Base-by-base conservation (phyloP, 441 rosid species). In the Erodium moschatum region DNA sequence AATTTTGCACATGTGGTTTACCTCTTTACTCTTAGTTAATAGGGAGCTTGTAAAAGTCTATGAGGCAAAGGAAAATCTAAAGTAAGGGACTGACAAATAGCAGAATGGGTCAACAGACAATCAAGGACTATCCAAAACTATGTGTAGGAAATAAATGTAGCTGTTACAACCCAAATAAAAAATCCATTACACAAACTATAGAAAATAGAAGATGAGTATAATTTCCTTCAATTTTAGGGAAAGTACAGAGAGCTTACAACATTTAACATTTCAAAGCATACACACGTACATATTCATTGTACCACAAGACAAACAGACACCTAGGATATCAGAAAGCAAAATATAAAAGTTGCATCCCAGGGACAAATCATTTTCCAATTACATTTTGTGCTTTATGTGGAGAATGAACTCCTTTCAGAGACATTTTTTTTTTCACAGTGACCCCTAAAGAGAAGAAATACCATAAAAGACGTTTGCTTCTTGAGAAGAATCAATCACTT, bases 1-100 rank as follows among this genome's bases (percentile, higher is more conserved):
- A 61, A 40, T 48, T 64, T 16, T 33, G 65, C 74, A 65, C 48
- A 67, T n/a, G 6, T n/a, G 64, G 5, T 50, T 68, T 33, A 67
- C 60, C 5, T 3, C 50, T 64, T 68, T 31, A 31, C 11, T 62
- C 13, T 20, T 48, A 63, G 66, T 11, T 21, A 21, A 58, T 63
- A 63, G 16, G 66, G 3, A 56, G 24, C 20, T 7, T 56, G 27
- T 56, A 56, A 19, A 56, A 56, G 27, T 56, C 0, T 15, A 40
- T 46, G 15, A 35, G 52, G 65, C 60, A 75, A 54, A 64, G 12
- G 21, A 24, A 29, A 19, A 16, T 18, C 42, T 73, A 63, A 64
- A 67, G 58, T 50, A 50, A 50, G 60, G 60, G 60, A 52, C 19
- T 52, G 6, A 16, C 21, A 52, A 18, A 52, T 52, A 18, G 60